Evolutionary conservation across 768 basidiomycete species (phyloP).

Genomic region (Mycena maculata): DNA sequence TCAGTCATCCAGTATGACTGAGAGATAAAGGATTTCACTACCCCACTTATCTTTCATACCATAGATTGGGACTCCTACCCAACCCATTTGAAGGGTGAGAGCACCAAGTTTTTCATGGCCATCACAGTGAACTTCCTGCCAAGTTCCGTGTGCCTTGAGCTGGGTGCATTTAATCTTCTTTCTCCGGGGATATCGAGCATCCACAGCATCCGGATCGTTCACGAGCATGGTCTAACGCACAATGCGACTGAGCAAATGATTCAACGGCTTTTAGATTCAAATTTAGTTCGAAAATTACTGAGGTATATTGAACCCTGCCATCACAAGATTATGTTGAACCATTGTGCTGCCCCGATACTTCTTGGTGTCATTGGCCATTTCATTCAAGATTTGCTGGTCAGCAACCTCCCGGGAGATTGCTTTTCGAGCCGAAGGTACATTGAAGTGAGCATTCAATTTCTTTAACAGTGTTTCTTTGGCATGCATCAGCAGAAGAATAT

Average conservation of each 20-base stretch:
- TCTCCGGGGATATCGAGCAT: constrained; percentile 35
- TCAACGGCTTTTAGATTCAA: not conserved
- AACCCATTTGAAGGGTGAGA: constrained; percentile 41
- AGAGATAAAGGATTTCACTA: constrained; percentile 35
- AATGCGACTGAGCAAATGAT: constrained; percentile 29
- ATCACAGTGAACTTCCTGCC: constrained; percentile 41
- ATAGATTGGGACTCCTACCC: constrained; percentile 39
- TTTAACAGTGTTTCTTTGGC: constrained; percentile 20
- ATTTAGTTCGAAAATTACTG: constrained; percentile 15
- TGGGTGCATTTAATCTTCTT: constrained; percentile 23
- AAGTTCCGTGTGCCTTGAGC: constrained; percentile 36
- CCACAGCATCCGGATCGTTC: constrained; percentile 38
- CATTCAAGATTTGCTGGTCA: constrained; percentile 32
- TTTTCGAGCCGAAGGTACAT: constrained; percentile 36
- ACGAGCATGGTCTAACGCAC: constrained; percentile 29
- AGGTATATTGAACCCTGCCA: constrained; percentile 25
- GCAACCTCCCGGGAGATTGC: constrained; percentile 32
- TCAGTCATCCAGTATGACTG: constrained; percentile 38
- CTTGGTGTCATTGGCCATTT: constrained; percentile 35
- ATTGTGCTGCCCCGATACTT: constrained; percentile 34
- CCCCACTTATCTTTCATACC: constrained; percentile 41
- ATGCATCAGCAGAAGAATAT: not conserved
- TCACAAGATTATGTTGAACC: constrained; percentile 31
- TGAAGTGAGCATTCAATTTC: constrained; percentile 32
- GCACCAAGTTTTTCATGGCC: constrained; percentile 44